Base-by-base conservation (phyloP, 208 protist species). In the Crithidia fasciculata region DNA sequence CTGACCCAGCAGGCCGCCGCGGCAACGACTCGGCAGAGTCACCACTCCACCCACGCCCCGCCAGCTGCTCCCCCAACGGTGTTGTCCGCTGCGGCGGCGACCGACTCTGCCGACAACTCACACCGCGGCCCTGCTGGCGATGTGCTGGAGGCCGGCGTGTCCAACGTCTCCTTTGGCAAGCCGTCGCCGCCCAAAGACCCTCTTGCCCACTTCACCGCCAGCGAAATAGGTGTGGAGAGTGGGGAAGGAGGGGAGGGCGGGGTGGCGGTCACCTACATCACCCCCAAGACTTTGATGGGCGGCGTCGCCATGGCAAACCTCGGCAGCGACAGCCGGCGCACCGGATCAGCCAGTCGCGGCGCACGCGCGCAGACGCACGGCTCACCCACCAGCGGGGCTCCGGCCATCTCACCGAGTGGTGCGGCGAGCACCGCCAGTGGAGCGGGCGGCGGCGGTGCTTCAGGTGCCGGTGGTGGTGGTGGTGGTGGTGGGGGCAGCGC, bases 141-240 rank as follows among this genome's bases (percentile, higher is more conserved):
- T 5, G 15, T 2, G 0, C 49, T 57, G 5, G 52, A 49, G 0
- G 52, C 52, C 15, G 39, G 52, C 10, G 8, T 49, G 15, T 49
- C 64, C 52, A 59, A 49, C 39, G 52, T 16, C 0, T 59, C 50
- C 37, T 39, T 59, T 59, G 52, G 64, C 6, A 69, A 36, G 8
- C 39, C 19, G 3, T 28, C 53, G 16, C 36, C 63, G 13, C 13
- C 59, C 5, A 67, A 78, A 8, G 74, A 71, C 49, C 73, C 72
- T 5, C 15, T 64, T 1, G 55, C 56, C 5, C 64, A 57, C 19
- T 73, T 63, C 19, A 65, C 58, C 3, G 81, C 72, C 8, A 57
- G n/a, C 41, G 74, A 79, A 6, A 74, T 79, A 13, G 74, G 74
- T 37, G 60, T 79, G 16, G 74, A 79, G 52, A 39, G 50, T 37